These are phyloP conservation scores for Exsudoporus frostii DNA, from an alignment of 768 basidiomycete genomes.

Conservation along the genomic window DNA sequence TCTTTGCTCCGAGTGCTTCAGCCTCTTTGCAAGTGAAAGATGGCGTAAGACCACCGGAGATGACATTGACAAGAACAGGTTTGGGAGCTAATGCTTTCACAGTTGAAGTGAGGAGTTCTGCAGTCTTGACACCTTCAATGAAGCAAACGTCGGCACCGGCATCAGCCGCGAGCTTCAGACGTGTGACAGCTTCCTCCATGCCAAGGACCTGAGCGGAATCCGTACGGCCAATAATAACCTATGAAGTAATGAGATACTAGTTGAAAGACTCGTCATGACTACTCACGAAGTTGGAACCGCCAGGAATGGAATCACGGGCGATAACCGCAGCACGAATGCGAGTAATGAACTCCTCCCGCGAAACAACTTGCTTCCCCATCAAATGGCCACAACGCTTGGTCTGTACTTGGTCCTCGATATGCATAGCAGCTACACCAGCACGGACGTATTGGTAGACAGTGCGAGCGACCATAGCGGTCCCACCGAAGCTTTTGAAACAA, in stretches of 20 bases:
- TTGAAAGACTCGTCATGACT: not conserved
- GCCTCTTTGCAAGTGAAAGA: conserved; percentile 70
- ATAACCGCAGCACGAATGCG: conserved; percentile 76
- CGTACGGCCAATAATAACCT: conserved; percentile 74
- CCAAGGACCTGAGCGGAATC: conserved; percentile 77
- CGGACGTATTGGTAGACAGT: conserved; percentile 69
- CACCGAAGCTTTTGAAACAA: conserved; percentile 50
- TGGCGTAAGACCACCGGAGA: conserved; percentile 74
- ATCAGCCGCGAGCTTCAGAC: conserved; percentile 67
- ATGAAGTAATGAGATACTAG: not conserved
- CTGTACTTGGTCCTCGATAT: conserved; percentile 82
- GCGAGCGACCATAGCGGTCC: conserved; percentile 70
- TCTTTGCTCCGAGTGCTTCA: conserved; percentile 67
- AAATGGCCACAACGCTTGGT: conserved; percentile 79
- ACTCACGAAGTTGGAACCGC: conserved; percentile 68
- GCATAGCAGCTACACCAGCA: conserved; percentile 69
- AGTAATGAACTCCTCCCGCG: conserved; percentile 69
- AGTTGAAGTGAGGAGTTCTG: conserved; percentile 59
- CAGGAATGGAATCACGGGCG: conserved; percentile 73
- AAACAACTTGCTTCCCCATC: conserved; percentile 79
- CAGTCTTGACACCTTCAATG: conserved; percentile 73
- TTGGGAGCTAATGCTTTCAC: conserved; percentile 69
- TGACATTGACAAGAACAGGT: conserved; percentile 77
- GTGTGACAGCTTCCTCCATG: conserved; percentile 69
- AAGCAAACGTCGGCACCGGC: conserved; percentile 80